Evolutionary conservation across 2,329 filamentous ascomycete species (phyloP), one percentile per base, ranked within the genome.

Genomic region (Alternaria metachromatica): DNA sequence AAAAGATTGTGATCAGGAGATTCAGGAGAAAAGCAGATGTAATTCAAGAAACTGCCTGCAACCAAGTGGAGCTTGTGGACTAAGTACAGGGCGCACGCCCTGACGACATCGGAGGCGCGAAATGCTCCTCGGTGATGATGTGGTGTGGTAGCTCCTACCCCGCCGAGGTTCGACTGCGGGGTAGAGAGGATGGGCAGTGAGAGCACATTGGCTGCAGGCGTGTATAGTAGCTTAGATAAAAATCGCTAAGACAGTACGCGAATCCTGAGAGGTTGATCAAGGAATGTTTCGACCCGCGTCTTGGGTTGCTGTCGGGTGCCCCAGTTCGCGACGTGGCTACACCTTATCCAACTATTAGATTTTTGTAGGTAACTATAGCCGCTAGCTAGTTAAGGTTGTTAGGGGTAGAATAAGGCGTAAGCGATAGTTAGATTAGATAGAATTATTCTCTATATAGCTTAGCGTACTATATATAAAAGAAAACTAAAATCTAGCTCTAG

Each of bases 81-180:
- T 67, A 64, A 60, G 58, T 67, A 67, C 60, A 58, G 59, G 58
- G 55, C 58, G 48, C 61, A 62, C 51, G 25, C 62, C 64, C 58
- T 60, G 60, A 70, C 60, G 66, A 65, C 57, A 60, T 54, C 49
- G 53, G 37, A 62, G 51, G 41, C 23, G 43, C 51, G 44, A 49
- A 57, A 51, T 57, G 56, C 61, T 63, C 58, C 51, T 65, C 63
- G 64, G 66, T 62, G 50, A 60, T 57, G 66, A 21, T 21, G 23
- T 20, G 25, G 10, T 48, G 37, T 43, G 64, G 60, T 43, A 66
- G 62, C 63, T 60, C 60, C 43, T 63, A 57, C 73, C 72, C 71
- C 71, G 69, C 73, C 71, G 71, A 74, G 70, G 69, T 65, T 65
- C 55, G 59, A 64, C 48, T 65, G 71, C 65, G 71, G 70, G 69